Conservation (phyloP, 2,329 filamentous ascomycete genomes). For the Chaetomium globosum region DNA sequence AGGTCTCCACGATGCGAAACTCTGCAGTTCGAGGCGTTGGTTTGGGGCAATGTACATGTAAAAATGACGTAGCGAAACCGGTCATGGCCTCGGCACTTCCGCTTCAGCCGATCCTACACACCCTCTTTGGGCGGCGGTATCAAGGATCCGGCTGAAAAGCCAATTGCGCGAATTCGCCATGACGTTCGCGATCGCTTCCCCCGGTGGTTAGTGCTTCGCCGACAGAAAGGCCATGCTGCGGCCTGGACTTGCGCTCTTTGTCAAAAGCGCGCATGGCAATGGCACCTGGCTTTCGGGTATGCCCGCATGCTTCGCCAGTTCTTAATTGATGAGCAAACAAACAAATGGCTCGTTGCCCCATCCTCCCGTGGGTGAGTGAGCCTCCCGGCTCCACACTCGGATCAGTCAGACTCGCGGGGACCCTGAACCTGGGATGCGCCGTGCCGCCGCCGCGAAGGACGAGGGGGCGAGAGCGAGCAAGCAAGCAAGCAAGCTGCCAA, state of each 20-base stretch:
- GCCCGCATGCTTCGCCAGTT: slow-evolving; percentile 21
- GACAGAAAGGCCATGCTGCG: neutral
- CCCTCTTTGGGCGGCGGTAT: neutral
- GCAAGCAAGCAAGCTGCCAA: neutral
- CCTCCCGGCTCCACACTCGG: slow-evolving; percentile 24
- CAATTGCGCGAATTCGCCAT: slow-evolving; percentile 21
- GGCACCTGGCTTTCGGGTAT: slow-evolving; percentile 13
- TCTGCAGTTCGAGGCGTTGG: slow-evolving; percentile 7
- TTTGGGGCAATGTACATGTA: neutral
- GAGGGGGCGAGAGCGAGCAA: slow-evolving; percentile 25
- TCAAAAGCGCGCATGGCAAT: neutral
- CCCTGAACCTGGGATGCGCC: slow-evolving; percentile 15
- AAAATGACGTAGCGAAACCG: slow-evolving; percentile 29
- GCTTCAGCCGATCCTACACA: slow-evolving; percentile 25
- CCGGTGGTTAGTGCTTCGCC: neutral
- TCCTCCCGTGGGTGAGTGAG: slow-evolving; percentile 24
- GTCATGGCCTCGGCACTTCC: slow-evolving; percentile 30
- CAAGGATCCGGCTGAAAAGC: slow-evolving; percentile 1
- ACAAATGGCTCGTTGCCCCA: slow-evolving; percentile 34
- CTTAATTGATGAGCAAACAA: slow-evolving; percentile 14
- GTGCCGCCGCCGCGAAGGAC: slow-evolving; percentile 30
- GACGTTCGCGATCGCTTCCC: neutral
- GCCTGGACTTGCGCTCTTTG: neutral
- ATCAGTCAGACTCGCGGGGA: slow-evolving; percentile 25
- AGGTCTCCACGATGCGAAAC: neutral